Base-by-base conservation (phyloP, 2,329 filamentous ascomycete genomes). In the Alternaria gansuensis region DNA sequence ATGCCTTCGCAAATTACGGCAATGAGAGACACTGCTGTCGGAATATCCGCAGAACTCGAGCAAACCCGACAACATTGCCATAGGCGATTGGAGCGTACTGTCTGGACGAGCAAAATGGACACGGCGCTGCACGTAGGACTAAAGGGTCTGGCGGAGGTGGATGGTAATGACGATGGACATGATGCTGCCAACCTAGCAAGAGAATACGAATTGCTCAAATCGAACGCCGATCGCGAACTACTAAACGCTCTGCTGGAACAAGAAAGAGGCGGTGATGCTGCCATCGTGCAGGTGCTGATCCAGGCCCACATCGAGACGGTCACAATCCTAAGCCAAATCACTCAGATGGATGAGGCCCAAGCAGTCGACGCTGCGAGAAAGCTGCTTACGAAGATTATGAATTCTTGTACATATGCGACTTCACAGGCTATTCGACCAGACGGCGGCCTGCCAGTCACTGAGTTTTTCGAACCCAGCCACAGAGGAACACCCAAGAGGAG, bases 281-380 rank as follows among this genome's bases (percentile, higher is more conserved):
- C 86, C 17, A 87, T 91, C 65, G 84, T 97, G 71, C 93, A 97
- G 77, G 86, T 91, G 49, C 84, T 99, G 54, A 85, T 98, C 10
- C 89, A 90, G 52, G 92, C 94, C 11, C 94, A 98, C 71, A 96
- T 99, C 68, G 93, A 97, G 70, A 94, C 93, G 2, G 86, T 98
- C 60, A 83, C 91, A 4, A 92, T 93, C 0, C 85, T 99, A 53
- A 88, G 90, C 54, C 90, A 92, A 65, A 91, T 95, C 24, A 86
- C 94, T 67, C 83, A 86, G 34, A 92, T 98, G 88, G 89, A 85
- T 57, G 92, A 96, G 74, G 87, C 90, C 33, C 90, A 96, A 62
- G 95, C 94, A 1, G 85, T 97, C 2, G 82, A 89, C 14, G 88
- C 91, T 55, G 95, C 93, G 26, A 92, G 90, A 74, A 83, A 83